Evolutionary conservation across 768 basidiomycete species (phyloP).

Genomic region (Saitozyma podzolica): DNA sequence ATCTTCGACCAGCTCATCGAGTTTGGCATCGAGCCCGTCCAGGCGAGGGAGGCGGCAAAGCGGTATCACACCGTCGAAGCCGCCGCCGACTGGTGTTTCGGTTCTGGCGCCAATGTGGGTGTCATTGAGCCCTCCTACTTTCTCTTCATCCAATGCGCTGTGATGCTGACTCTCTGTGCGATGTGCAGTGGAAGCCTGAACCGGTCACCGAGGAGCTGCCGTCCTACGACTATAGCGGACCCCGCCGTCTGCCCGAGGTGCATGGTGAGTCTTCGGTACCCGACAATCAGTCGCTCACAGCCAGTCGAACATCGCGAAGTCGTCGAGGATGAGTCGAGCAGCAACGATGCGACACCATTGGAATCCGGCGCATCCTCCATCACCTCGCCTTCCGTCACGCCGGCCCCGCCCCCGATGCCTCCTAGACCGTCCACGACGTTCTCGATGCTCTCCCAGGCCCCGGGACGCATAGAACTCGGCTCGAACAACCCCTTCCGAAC

Average conservation of each 20-base stretch:
- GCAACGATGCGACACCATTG: too few relatives aligned
- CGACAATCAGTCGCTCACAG: not conserved
- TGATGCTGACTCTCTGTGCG: not conserved
- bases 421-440: too few relatives aligned
- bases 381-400: too few relatives aligned
- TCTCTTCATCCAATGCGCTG: too few relatives aligned
- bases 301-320: conserved; percentile 33
- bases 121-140: not conserved
- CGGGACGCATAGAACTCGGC: conserved; percentile 2
- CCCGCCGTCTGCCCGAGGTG: too few relatives aligned
- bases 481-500: conserved; percentile 13
- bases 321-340: not conserved
- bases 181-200: conserved; percentile 13
- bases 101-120: conserved; percentile 19
- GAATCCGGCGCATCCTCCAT: too few relatives aligned
- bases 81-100: conserved; percentile 45
- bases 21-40: conserved; percentile 36
- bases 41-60: conserved; percentile 35
- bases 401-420: too few relatives aligned
- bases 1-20: conserved; percentile 27
- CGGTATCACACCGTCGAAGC: conserved; percentile 29
- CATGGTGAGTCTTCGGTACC: too few relatives aligned
- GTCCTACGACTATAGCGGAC: too few relatives aligned
- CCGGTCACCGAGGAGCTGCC: not conserved
- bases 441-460: too few relatives aligned